These are phyloP conservation scores for Saturnispora hagleri DNA, from an alignment of 805 yeast genomes.

Conservation along the genomic window DNA sequence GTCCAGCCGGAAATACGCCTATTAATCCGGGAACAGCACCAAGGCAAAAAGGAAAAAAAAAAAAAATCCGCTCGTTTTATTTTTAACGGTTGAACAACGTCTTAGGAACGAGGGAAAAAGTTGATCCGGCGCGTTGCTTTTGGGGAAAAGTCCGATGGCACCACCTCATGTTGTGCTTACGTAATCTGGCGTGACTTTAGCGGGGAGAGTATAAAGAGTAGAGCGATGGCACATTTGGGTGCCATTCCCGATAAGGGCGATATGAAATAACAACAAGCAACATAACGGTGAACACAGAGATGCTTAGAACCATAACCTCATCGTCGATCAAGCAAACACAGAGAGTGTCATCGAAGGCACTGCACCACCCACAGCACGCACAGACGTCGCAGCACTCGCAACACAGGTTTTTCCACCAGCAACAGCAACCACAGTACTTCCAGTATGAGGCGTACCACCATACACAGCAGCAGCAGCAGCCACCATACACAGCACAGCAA, in stretches of 20 bases:
- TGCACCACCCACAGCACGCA: conserved; percentile 19
- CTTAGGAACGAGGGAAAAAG: background rate
- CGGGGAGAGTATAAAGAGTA: conserved; percentile 2
- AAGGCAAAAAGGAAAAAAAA: background rate
- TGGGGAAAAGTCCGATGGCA: conserved; percentile 1
- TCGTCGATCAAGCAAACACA: conserved; percentile 27
- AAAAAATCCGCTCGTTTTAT: background rate
- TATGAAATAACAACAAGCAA: background rate
- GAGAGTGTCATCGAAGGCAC: conserved; percentile 26
- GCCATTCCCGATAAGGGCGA: background rate
- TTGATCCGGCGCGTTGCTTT: background rate
- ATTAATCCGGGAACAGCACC: background rate
- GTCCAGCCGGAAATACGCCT: background rate
- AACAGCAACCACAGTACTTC: conserved; percentile 2
- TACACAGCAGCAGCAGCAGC: conserved; percentile 6
- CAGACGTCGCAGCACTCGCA: background rate
- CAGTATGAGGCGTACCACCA: background rate
- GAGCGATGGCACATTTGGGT: background rate
- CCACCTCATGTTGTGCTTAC: conserved; percentile 7
- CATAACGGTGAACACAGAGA: conserved; percentile 3
- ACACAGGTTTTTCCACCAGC: conserved; percentile 10
- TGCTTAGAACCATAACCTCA: conserved; percentile 26
- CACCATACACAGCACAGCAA: background rate
- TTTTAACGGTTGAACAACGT: background rate
- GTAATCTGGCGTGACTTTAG: conserved; percentile 11